Percentiles rank a stretch among this genome's conserved stretches.
phyloP scores from a whole-genome alignment of 257 asterid genomes.

The Nicotiana otophora region DNA sequence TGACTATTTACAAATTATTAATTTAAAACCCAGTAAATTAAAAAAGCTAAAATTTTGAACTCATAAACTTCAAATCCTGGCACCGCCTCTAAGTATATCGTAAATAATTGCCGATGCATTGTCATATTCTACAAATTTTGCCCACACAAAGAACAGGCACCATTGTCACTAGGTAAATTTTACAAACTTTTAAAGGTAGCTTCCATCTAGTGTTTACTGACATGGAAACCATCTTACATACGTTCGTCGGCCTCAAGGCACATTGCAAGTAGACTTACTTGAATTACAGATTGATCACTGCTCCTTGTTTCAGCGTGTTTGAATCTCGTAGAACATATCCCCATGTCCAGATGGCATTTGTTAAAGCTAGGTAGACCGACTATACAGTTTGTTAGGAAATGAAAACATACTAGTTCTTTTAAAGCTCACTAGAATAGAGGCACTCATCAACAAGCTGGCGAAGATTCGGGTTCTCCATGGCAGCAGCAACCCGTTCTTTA shows the following conservation, averaged over 20 bases:
- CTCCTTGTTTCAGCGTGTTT: background rate
- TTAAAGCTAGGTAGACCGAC: slow-evolving; percentile 6
- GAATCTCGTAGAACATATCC: background rate
- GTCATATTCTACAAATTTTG: background rate
- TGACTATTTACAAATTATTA: too few species aligned
- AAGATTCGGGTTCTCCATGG: slow-evolving; percentile 85
- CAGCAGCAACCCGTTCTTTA: slow-evolving; percentile 93
- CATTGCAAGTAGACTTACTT: background rate
- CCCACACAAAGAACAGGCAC: background rate
- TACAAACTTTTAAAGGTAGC: background rate
- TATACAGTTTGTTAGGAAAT: slow-evolving; percentile 26
- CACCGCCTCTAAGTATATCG: background rate
- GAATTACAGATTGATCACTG: background rate
- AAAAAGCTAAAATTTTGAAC: too few species aligned
- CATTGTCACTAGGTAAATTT: background rate
- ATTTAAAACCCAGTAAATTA: too few species aligned
- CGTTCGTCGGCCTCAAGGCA: background rate
- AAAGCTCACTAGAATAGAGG: slow-evolving; percentile 75
- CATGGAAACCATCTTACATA: background rate
- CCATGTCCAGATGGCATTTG: background rate
- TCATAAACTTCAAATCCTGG: background rate
- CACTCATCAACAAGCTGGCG: slow-evolving; percentile 94
- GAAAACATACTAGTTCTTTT: slow-evolving; percentile 8
- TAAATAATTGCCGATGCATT: background rate
- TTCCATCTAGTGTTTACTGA: too few species aligned